Conservation (phyloP, 805 yeast genomes). For the Candida multigemmis region DNA sequence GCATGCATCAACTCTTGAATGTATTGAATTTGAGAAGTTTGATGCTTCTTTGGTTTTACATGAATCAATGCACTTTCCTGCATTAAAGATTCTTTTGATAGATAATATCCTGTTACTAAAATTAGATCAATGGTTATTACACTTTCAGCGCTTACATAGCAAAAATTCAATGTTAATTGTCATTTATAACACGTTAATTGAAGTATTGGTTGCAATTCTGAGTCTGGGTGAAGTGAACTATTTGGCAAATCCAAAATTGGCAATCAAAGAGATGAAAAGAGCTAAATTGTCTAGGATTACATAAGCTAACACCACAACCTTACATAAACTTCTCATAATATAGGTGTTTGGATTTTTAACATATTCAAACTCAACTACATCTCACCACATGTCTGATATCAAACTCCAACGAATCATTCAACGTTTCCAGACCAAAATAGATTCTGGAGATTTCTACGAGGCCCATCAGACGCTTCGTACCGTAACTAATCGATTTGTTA, state of each 20-base stretch:
- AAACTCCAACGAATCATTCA: conserved; percentile 53
- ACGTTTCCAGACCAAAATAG: conserved; percentile 62
- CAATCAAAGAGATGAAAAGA: no score
- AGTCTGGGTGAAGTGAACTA: no score
- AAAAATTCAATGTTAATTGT: no score
- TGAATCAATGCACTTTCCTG: conserved; percentile 5
- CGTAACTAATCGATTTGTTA: conserved; percentile 75
- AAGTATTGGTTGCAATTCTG: no score
- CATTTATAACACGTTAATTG: background rate
- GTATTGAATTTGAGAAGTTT: conserved; percentile 3
- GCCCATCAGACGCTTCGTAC: conserved; percentile 94
- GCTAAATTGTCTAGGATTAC: no score
- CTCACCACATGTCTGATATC: conserved; percentile 14
- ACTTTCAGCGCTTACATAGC: no score
- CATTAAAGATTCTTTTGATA: conserved; percentile 10
- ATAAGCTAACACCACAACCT: no score
- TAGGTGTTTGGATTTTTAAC: no score
- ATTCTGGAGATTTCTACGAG: conserved; percentile 75
- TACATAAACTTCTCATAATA: no score
- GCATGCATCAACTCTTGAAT: conserved; percentile 1
- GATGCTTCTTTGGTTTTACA: conserved; percentile 8
- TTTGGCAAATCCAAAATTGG: no score
- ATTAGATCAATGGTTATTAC: conserved; percentile 8
- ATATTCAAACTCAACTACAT: no score
- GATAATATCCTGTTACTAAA: conserved; percentile 11